A percentile compares a stretch with the other conserved stretches of the same genome.
These are phyloP conservation scores for Gracilaria domingensis DNA, from an alignment of 23 red algal genomes.

Conservation along the genomic window DNA sequence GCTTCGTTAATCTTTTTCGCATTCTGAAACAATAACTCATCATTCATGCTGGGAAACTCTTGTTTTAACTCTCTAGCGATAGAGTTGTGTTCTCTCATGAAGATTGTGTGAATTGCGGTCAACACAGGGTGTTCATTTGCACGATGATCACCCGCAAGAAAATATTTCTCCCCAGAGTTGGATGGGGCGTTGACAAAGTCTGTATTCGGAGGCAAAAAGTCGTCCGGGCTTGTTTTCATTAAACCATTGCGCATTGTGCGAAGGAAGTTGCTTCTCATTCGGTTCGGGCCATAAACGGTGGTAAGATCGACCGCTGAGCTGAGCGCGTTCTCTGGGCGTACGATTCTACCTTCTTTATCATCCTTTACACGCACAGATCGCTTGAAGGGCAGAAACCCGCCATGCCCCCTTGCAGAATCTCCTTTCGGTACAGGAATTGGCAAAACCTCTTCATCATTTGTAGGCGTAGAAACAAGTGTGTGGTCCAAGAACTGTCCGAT, in stretches of 20 bases:
- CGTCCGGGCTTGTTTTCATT: slow-evolving; percentile 37
- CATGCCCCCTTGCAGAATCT: background rate
- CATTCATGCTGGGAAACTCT: slow-evolving; percentile 11
- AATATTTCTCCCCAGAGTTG: slow-evolving; percentile 21
- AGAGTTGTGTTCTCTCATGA: slow-evolving; percentile 73
- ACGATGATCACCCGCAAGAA: slow-evolving; percentile 70
- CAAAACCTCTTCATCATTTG: slow-evolving; percentile 1
- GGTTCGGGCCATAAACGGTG: slow-evolving; percentile 49
- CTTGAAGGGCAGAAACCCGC: background rate
- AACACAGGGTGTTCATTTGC: slow-evolving; percentile 71
- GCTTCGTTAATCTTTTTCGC: slow-evolving; percentile 66
- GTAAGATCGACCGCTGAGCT: slow-evolving; percentile 35
- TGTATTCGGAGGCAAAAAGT: slow-evolving; percentile 64
- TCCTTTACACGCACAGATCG: slow-evolving; percentile 5
- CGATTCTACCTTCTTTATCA: background rate
- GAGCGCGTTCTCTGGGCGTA: slow-evolving; percentile 41
- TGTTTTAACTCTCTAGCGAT: slow-evolving; percentile 32
- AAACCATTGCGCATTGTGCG: slow-evolving; percentile 5
- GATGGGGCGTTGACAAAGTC: slow-evolving; percentile 42
- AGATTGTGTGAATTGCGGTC: slow-evolving; percentile 59
- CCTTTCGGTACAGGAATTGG: slow-evolving; percentile 12
- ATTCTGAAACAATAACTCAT: slow-evolving; percentile 51
- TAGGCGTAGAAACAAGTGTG: slow-evolving; percentile 51
- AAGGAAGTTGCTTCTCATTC: slow-evolving; percentile 41
- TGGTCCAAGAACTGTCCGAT: slow-evolving; percentile 71